Conservation (phyloP, 148 eudicot genomes). For the Vaccinium vitisidaea region DNA sequence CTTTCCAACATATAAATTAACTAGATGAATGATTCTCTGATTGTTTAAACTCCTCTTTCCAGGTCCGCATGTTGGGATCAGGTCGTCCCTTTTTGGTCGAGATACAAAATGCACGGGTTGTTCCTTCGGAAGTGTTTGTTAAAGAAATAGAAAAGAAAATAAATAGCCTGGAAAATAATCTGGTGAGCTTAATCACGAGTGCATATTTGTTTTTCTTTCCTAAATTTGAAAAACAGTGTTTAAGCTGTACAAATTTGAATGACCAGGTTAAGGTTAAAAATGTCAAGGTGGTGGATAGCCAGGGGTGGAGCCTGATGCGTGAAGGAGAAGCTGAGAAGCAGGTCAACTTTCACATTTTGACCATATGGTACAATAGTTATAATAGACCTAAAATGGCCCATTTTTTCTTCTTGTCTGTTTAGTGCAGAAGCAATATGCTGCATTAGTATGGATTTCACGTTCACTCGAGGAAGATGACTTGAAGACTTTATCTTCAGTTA, state of each 20-base stretch:
- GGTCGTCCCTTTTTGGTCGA: conserved; percentile 94
- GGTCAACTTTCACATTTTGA: conserved; percentile 36
- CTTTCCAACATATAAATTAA: conserved; percentile 6
- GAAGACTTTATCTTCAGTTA: conserved; percentile 53
- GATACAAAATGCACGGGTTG: conserved; percentile 77
- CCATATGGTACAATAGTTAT: not conserved
- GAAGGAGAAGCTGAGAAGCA: conserved; percentile 99
- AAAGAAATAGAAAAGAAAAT: conserved; percentile 72
- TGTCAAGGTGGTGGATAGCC: conserved; percentile 65
- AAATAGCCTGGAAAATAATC: conserved; percentile 55
- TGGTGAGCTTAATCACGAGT: conserved; percentile 42
- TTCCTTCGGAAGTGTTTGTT: conserved; percentile 58
- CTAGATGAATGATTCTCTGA: conserved; percentile 17
- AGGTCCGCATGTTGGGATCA: conserved; percentile 98
- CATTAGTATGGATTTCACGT: conserved; percentile 93
- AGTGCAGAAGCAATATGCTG: conserved; percentile 90
- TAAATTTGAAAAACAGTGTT: not conserved
- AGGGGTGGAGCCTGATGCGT: conserved; percentile 92
- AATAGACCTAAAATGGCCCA: not conserved
- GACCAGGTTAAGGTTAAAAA: conserved; percentile 77
- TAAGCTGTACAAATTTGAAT: conserved; percentile 13
- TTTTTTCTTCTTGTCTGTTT: conserved; percentile 1
- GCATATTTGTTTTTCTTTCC: not conserved
- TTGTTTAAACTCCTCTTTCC: conserved; percentile 20
- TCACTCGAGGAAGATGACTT: conserved; percentile 64